phyloP scores from a whole-genome alignment of 2,329 filamentous ascomycete genomes.

The Xylariales sp. region DNA sequence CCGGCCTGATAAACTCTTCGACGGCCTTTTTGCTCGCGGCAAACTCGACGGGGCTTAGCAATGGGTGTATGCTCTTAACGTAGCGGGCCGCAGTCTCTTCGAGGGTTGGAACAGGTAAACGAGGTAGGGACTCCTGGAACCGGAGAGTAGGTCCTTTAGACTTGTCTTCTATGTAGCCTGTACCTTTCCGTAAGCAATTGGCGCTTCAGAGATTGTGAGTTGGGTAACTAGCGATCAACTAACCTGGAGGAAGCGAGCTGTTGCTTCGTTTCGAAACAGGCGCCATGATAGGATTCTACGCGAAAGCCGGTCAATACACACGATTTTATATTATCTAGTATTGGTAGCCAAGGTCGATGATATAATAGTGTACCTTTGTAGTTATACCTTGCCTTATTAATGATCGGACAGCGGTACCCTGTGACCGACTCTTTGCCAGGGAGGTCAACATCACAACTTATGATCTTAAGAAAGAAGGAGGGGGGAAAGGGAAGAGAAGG shows the following conservation, averaged over 20 bases:
- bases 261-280: constrained; percentile 64
- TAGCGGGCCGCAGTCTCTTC: constrained; percentile 85
- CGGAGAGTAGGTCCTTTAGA: constrained; percentile 84
- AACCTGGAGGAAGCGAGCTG: constrained; percentile 68
- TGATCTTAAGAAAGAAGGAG: constrained; percentile 25
- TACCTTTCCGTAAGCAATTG: constrained; percentile 13
- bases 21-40: constrained; percentile 84
- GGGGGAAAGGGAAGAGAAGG: constrained; percentile 28
- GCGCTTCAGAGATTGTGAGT: constrained; percentile 6
- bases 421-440: constrained; percentile 51
- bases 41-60: constrained; percentile 76
- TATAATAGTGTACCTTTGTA: constrained; percentile 41
- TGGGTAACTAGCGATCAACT: constrained; percentile 40
- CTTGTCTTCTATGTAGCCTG: constrained; percentile 83
- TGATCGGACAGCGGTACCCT: constrained; percentile 49
- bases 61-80: constrained; percentile 80
- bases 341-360: neutral
- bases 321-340: constrained; percentile 9
- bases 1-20: constrained; percentile 87
- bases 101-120: constrained; percentile 81
- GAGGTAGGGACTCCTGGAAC: constrained; percentile 86
- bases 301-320: constrained; percentile 36
- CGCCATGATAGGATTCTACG: constrained; percentile 61
- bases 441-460: constrained; percentile 50
- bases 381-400: constrained; percentile 42